These are phyloP conservation scores for Venturia oleaginea DNA, from an alignment of 2,329 filamentous ascomycete genomes.

Conservation along the genomic window DNA sequence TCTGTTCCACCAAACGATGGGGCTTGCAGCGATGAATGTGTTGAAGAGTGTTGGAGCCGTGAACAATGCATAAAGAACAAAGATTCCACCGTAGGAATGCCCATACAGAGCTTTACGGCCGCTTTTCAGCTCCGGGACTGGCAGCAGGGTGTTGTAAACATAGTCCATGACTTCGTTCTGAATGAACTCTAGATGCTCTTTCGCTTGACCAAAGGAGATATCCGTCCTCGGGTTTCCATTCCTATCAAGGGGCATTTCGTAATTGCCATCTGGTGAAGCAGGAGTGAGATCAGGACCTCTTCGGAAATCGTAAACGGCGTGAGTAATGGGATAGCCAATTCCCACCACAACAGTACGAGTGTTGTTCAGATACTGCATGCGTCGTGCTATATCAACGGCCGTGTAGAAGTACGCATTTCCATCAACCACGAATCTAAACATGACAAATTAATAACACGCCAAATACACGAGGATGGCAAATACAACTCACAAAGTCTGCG, in stretches of 20 bases:
- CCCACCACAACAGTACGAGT: conserved; percentile 4
- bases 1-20: conserved; percentile 39
- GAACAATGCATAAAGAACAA: conserved; percentile 37
- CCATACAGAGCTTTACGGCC: conserved; percentile 38
- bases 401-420: conserved; percentile 10
- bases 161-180: neutral
- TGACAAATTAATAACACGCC: neutral
- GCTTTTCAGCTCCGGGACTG: conserved; percentile 25
- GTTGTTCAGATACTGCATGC: neutral
- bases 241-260: conserved; percentile 4
- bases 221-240: neutral
- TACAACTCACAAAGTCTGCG: neutral
- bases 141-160: conserved; percentile 10
- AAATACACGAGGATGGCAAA: neutral
- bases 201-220: conserved; percentile 1
- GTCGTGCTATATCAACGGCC: neutral
- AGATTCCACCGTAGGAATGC: conserved; percentile 43
- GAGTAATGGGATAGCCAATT: neutral
- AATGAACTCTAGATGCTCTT: conserved; percentile 5
- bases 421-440: neutral
- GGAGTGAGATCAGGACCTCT: conserved; percentile 10
- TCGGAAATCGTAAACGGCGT: neutral
- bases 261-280: neutral
- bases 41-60: conserved; percentile 34
- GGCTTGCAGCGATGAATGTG: conserved; percentile 37